Percentiles rank a stretch among this genome's conserved stretches.
Conservation (phyloP, 805 yeast genomes). For the Torulaspora microellipsoides region DNA sequence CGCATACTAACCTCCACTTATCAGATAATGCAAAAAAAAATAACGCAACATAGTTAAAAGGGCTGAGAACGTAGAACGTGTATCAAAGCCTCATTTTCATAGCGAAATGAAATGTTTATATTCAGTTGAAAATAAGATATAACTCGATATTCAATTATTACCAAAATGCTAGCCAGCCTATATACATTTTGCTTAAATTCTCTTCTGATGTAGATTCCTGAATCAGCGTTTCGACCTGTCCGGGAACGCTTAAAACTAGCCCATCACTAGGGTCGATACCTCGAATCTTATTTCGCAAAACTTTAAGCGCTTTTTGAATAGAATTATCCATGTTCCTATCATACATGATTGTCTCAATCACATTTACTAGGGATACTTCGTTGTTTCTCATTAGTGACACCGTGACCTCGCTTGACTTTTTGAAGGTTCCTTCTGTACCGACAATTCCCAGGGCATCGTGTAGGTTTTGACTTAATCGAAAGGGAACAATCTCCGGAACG, state of each 20-base stretch:
- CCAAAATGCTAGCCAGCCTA: conserved; percentile 87
- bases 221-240: conserved; percentile 86
- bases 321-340: conserved; percentile 60
- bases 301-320: conserved; percentile 58
- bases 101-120: too few relatives aligned
- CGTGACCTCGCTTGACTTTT: conserved; percentile 82
- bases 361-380: conserved; percentile 82
- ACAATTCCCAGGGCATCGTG: conserved; percentile 85
- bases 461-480: conserved; percentile 82
- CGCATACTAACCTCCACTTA: too few relatives aligned
- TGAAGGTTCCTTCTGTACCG: conserved; percentile 85
- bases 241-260: conserved; percentile 81
- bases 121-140: too few relatives aligned
- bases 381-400: conserved; percentile 65
- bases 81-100: too few relatives aligned
- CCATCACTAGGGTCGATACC: conserved; percentile 82
- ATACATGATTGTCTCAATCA: conserved; percentile 85
- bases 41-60: too few relatives aligned
- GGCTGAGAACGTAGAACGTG: too few relatives aligned
- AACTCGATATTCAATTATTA: conserved; percentile 20
- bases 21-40: too few relatives aligned
- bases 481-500: conserved; percentile 93
- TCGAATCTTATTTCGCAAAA: conserved; percentile 72
- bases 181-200: conserved; percentile 78
- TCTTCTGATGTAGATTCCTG: conserved; percentile 73